Percentiles rank a stretch among this genome's conserved stretches.
Evolutionary conservation across 2,329 filamentous ascomycete species (phyloP).

Genomic region (Talaromyces verruculosus): DNA sequence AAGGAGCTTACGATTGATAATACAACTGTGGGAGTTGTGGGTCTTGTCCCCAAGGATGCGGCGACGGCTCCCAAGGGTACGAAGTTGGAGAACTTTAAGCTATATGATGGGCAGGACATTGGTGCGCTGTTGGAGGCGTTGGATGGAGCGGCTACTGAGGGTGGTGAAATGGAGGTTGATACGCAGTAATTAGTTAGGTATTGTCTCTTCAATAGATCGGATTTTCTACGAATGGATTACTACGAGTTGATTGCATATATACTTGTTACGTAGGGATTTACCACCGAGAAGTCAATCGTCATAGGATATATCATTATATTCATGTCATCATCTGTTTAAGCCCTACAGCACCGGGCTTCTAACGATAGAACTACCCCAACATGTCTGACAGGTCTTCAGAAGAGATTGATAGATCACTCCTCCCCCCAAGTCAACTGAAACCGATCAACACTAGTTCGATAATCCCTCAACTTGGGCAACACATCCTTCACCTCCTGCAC

Average conservation of each 20-base stretch:
- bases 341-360: not conserved
- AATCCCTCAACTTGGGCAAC: constrained; percentile 67
- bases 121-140: constrained; percentile 77
- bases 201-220: not conserved
- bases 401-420: constrained; percentile 46
- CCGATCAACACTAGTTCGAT: constrained; percentile 71
- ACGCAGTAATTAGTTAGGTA: constrained; percentile 35
- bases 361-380: not conserved
- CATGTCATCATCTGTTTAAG: not conserved
- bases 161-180: constrained; percentile 58
- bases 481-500: constrained; percentile 72
- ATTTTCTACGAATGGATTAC: not conserved
- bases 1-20: constrained; percentile 97
- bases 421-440: constrained; percentile 81
- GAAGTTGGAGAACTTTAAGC: constrained; percentile 75
- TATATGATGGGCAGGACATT: constrained; percentile 87
- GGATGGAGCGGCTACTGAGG: constrained; percentile 50
- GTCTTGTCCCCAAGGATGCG: constrained; percentile 53
- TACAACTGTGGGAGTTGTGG: constrained; percentile 85
- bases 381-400: not conserved
- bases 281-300: not conserved
- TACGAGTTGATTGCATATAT: not conserved
- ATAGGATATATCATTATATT: not conserved
- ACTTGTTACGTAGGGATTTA: not conserved
- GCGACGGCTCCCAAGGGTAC: constrained; percentile 24